phyloP scores from a whole-genome alignment of 805 yeast genomes.

The Zygotorulaspora florentina region DNA sequence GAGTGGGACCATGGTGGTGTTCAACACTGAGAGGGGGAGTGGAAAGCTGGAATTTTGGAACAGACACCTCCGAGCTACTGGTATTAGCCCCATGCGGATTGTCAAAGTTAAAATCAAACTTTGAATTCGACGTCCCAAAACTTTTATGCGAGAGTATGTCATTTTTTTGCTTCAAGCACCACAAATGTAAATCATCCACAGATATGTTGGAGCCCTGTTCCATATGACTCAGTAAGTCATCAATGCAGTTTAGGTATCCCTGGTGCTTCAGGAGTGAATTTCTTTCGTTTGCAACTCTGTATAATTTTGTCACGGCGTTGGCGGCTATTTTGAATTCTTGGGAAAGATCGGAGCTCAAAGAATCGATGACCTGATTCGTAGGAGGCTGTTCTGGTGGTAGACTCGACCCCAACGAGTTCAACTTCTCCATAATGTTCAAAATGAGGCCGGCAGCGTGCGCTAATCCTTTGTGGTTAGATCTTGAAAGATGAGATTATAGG shows the following conservation, averaged over 20 bases:
- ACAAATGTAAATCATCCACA: constrained; percentile 21
- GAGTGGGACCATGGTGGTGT: constrained; percentile 4
- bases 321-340: constrained; percentile 70
- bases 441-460: neutral
- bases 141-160: constrained; percentile 15
- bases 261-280: constrained; percentile 46
- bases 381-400: constrained; percentile 34
- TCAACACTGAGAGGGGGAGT: constrained; percentile 25
- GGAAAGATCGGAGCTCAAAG: constrained; percentile 49
- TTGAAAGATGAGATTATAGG: no score
- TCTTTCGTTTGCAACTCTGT: constrained; percentile 55
- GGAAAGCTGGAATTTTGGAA: constrained; percentile 21
- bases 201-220: constrained; percentile 11
- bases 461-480: neutral
- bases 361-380: constrained; percentile 25
- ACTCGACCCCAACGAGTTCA: constrained; percentile 23
- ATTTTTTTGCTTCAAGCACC: constrained; percentile 26
- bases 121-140: constrained; percentile 3
- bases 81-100: constrained; percentile 3
- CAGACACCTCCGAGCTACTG: constrained; percentile 2
- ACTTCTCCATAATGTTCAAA: constrained; percentile 21
- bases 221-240: constrained; percentile 47
- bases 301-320: constrained; percentile 63
- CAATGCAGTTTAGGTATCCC: constrained; percentile 61
- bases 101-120: constrained; percentile 16